Percentiles rank a stretch among this genome's conserved stretches.
These are phyloP conservation scores for Hypoxylon trugodes DNA, from an alignment of 495 filamentous ascomycete genomes.

Conservation along the genomic window DNA sequence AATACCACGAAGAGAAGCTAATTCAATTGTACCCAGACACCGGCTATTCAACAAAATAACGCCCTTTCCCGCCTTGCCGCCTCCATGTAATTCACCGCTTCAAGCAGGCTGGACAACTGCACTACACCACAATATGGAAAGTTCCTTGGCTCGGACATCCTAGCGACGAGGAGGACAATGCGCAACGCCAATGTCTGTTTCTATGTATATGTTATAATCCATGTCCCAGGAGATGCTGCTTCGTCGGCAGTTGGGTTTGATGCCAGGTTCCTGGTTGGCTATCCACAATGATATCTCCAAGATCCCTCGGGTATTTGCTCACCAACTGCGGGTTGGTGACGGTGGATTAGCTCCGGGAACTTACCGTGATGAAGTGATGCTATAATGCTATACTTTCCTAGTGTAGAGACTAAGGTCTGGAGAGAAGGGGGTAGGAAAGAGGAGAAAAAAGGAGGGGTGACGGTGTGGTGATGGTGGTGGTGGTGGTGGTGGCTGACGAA, in stretches of 20 bases:
- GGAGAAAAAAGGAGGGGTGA: not conserved
- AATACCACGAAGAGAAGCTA: not conserved
- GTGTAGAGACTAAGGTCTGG: too few species aligned
- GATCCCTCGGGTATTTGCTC: too few species aligned
- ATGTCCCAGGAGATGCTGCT: not conserved
- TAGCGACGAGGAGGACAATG: constrained; percentile 8
- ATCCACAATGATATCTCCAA: too few species aligned
- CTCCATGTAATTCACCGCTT: not conserved
- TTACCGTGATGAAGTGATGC: constrained; percentile 7
- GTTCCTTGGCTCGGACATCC: not conserved
- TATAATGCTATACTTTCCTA: too few species aligned
- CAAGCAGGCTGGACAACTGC: not conserved
- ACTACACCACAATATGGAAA: too few species aligned
- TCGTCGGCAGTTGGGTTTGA: constrained; percentile 14
- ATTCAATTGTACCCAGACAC: constrained; percentile 15
- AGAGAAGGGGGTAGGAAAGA: not conserved
- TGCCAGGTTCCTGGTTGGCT: too few species aligned
- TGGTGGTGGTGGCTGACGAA: not conserved
- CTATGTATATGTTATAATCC: too few species aligned
- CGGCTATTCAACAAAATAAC: not conserved
- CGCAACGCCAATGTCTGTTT: not conserved
- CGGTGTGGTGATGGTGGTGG: not conserved
- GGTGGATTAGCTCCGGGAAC: too few species aligned
- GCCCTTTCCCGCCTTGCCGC: not conserved
- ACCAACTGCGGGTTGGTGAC: too few species aligned